A percentile compares a stretch with the other conserved stretches of the same genome.
Evolutionary conservation across 345 rosid species (phyloP).

Genomic region (Syzygium aqueum): DNA sequence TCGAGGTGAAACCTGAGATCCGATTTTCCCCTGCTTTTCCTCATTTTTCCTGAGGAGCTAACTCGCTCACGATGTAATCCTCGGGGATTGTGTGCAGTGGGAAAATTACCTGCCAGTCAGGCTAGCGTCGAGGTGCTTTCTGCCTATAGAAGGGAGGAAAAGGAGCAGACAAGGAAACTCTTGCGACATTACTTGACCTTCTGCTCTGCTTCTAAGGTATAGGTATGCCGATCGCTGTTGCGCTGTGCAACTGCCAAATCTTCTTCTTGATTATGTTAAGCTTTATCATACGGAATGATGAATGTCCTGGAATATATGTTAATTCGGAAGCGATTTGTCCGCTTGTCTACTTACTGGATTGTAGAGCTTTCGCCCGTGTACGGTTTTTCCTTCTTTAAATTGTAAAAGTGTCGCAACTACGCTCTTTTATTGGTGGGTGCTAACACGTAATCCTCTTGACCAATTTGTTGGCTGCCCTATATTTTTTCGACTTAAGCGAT

Average conservation of each 20-base stretch:
- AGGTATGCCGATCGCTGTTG: not conserved
- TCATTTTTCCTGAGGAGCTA: not conserved
- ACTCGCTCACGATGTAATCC: not conserved
- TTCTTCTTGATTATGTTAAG: not conserved
- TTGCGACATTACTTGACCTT: constrained; percentile 28
- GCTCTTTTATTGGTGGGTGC: not conserved
- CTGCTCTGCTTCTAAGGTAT: constrained; percentile 35
- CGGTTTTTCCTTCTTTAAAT: not conserved
- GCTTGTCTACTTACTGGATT: not conserved
- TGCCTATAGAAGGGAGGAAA: constrained; percentile 46
- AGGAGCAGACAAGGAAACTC: constrained; percentile 26
- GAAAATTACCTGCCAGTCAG: constrained; percentile 54
- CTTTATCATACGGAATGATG: not conserved
- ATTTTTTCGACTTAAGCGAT: not conserved
- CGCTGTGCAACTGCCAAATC: not conserved
- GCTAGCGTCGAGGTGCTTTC: constrained; percentile 39
- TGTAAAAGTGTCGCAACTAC: not conserved
- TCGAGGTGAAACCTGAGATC: not conserved
- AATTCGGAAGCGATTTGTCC: not conserved
- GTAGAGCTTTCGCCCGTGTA: not conserved
- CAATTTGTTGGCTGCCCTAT: not conserved
- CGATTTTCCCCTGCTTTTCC: not conserved
- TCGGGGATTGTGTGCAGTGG: constrained; percentile 34
- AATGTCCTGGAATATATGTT: not conserved
- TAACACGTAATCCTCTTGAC: not conserved